Percentiles rank a stretch among this genome's conserved stretches.
Evolutionary conservation across 257 asterid species (phyloP).

Genomic region (Fraxinus quadrangulata): DNA sequence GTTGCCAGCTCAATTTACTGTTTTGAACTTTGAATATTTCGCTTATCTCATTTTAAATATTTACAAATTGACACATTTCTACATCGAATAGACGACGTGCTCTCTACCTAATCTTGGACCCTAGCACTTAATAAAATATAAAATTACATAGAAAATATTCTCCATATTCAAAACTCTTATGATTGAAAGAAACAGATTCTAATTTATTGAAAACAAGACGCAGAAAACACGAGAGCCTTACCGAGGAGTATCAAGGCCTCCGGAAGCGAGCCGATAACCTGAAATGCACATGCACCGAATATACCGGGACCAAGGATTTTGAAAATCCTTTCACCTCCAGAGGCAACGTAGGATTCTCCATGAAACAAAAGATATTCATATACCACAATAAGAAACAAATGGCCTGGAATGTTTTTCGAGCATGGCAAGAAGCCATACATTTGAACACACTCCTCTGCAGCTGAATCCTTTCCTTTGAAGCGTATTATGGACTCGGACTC

Average conservation of each 20-base stretch:
- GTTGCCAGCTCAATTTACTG: neutral
- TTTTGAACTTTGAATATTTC: neutral
- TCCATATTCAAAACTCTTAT: no score
- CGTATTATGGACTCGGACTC: conserved; percentile 12
- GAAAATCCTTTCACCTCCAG: conserved; percentile 51
- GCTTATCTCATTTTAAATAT: neutral
- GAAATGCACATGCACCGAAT: conserved; percentile 60
- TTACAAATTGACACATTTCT: neutral
- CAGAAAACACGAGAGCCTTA: neutral
- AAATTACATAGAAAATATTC: neutral
- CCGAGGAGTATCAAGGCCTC: conserved; percentile 58
- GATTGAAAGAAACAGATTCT: neutral
- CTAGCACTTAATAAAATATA: neutral
- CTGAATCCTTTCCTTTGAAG: conserved; percentile 16
- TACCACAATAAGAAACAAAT: conserved; percentile 46
- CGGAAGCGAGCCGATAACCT: conserved; percentile 50
- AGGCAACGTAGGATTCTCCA: conserved; percentile 45
- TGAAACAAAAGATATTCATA: conserved; percentile 49
- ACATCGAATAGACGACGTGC: neutral
- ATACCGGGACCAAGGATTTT: conserved; percentile 60
- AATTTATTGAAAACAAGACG: neutral
- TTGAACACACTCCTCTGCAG: conserved; percentile 39
- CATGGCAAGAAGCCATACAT: conserved; percentile 56
- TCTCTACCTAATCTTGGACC: neutral
- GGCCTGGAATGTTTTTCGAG: conserved; percentile 37